Base-by-base conservation (phyloP, 75 land plant species). In the Pinus tabuliformis region DNA sequence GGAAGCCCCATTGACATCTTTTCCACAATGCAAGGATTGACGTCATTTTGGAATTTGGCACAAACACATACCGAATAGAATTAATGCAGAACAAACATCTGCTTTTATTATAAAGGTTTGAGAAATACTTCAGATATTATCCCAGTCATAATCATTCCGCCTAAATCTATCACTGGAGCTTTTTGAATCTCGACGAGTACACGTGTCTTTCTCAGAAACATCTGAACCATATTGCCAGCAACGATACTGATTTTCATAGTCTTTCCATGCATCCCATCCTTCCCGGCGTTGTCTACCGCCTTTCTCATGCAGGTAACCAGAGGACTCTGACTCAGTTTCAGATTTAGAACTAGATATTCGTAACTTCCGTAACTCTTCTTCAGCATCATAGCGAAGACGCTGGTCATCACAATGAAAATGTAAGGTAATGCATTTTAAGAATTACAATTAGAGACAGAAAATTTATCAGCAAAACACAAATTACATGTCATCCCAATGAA, bases 301-400 rank as follows among this genome's bases (percentile, higher is more conserved):
- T 68, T 68, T 68, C 42, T 68, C 72, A 8, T 37, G 42, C 45
- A 20, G 72, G n/a, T 18, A 68, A 42, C 42, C 42, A 37, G 8
- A 20, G 49, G 52, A 42, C 13, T 68, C 21, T 39, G 72, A 42
- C 6, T 39, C 72, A 6, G 49, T 42, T 68, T 68, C 52, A 42
- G 72, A 21, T 37, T 9, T 42, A 42, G 49, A 42, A 68, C 21
- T 39, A 11, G 72, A 42, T 11, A 4, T 20, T 68, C 7, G 68
- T 30, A 68, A 37, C 42, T 68, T 68, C 49, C 49, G 49, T 9
- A 39, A n/a, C 14, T 68, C 72, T 68, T 68, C 72, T 39, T 68
- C 72, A 17, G 72, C 52, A 68, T 68, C 72, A n/a, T 68, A 42
- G 11, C 22, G 72, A 22, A 68, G 72, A 21, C 72, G 72, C 72